Conservation (phyloP, 768 basidiomycete genomes). For the Omphalotus guepiniiformis region DNA sequence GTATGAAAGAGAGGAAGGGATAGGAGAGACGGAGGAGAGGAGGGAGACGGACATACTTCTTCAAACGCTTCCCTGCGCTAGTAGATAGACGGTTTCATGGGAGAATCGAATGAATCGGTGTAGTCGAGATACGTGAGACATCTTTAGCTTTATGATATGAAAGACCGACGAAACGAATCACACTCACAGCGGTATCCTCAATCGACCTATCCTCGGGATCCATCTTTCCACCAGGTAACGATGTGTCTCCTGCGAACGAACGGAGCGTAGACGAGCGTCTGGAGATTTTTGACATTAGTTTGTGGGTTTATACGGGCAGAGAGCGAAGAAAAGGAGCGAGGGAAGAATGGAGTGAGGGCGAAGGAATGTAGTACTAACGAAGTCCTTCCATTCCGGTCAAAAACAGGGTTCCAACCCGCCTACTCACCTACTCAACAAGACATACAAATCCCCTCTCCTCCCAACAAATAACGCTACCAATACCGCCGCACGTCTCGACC, state of each 20-base stretch:
- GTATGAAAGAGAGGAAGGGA: too few relatives aligned
- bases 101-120: too few relatives aligned
- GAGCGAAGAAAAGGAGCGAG: background rate
- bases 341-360: too few relatives aligned
- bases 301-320: background rate
- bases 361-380: too few relatives aligned
- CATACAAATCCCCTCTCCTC: slow-evolving; percentile 77
- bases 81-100: too few relatives aligned
- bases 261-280: slow-evolving; percentile 73
- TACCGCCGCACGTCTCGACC: slow-evolving; percentile 65
- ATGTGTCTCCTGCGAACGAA: slow-evolving; percentile 84
- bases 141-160: too few relatives aligned
- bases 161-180: too few relatives aligned
- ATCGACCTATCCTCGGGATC: slow-evolving; percentile 62
- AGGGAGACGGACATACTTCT: slow-evolving; percentile 77
- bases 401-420: too few relatives aligned
- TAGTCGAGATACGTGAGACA: too few relatives aligned
- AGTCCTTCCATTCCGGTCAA: too few relatives aligned
- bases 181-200: slow-evolving; percentile 78
- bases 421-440: slow-evolving; percentile 74
- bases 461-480: slow-evolving; percentile 85
- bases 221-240: slow-evolving; percentile 80
- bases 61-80: slow-evolving; percentile 90
- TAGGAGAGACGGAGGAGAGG: too few relatives aligned
- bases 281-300: background rate